Evolutionary conservation across 2,329 filamentous ascomycete species (phyloP), one percentile per base, ranked within the genome.

Genomic region (Epichloe glyceriae): DNA sequence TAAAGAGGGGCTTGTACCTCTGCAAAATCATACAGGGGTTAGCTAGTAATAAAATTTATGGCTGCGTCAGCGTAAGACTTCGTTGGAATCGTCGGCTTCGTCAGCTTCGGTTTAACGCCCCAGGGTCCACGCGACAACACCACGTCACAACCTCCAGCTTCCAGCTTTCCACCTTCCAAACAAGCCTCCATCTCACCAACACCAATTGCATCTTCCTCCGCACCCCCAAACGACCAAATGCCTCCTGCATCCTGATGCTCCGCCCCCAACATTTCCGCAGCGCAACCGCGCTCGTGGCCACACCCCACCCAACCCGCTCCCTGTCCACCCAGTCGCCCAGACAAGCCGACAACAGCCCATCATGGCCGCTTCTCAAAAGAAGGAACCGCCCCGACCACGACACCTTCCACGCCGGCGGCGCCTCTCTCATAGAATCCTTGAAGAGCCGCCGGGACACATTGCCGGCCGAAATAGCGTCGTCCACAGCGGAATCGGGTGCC

Each of bases 221-320:
- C 22, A 2, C 4, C 14, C 7, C 26, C 12, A 19, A 34, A 34
- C 2, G 10, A 14, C 22, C 33, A 20, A 22, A 45, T 33, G 10
- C 37, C 46, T 19, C 38, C 0, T 19, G 10, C 38, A 42, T 14
- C 15, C 59, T 55, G 57, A 66, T 66, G 63, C 63, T 60, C 50
- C 56, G 61, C 53, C 59, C 54, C 33, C 56, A 49, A 63, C 62
- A 60, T 61, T 56, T 58, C 42, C 53, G 57, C 54, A 53, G 51
- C 50, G 50, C 58, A 46, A 55, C 52, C 54, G 58, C 58, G 52
- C 56, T 55, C 42, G 45, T 56, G 39, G 50, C 50, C 38, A 50
- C 49, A 33, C 54, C 48, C 19, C 35, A 42, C 30, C 45, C 33
- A 19, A n/a, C 34, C 19, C 41, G 46, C 46, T 43, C 40, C 38